Conservation (phyloP, 805 yeast genomes). For the Starmerella asiatica region DNA sequence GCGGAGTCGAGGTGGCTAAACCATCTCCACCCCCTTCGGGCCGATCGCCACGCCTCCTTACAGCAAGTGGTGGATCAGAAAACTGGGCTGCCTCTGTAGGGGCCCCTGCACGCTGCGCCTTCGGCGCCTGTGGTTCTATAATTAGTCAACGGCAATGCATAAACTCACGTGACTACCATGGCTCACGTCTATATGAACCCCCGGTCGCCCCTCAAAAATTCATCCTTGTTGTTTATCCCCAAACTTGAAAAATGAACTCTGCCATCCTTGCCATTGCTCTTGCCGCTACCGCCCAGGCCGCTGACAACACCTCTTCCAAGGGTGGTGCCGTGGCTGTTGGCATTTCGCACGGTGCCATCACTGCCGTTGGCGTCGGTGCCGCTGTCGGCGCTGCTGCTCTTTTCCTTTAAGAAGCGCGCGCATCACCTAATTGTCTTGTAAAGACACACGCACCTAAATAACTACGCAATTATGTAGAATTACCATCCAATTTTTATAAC, state of each 20-base stretch:
- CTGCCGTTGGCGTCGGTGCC: slow-evolving; percentile 18
- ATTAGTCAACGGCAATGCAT: not conserved
- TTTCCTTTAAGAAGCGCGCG: slow-evolving; percentile 10
- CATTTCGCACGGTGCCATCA: slow-evolving; percentile 11
- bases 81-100: too few species aligned
- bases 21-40: too few species aligned
- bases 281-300: slow-evolving; percentile 6
- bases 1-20: too few species aligned
- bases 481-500: too few species aligned
- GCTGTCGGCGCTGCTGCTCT: slow-evolving; percentile 20
- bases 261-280: slow-evolving; percentile 38
- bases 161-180: not conserved
- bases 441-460: too few species aligned
- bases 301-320: slow-evolving; percentile 5
- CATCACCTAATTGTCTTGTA: too few species aligned
- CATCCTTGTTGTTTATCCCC: not conserved
- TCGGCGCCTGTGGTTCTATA: not conserved
- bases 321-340: slow-evolving; percentile 6
- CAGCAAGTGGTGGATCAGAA: too few species aligned
- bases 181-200: not conserved
- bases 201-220: not conserved
- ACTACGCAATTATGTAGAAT: too few species aligned
- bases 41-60: too few species aligned
- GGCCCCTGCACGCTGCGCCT: not conserved
- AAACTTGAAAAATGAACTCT: slow-evolving; percentile 15